Evolutionary conservation across 176 grass and related monocot genomes (phyloP).

Genomic region (Saccharum spontaneum): DNA sequence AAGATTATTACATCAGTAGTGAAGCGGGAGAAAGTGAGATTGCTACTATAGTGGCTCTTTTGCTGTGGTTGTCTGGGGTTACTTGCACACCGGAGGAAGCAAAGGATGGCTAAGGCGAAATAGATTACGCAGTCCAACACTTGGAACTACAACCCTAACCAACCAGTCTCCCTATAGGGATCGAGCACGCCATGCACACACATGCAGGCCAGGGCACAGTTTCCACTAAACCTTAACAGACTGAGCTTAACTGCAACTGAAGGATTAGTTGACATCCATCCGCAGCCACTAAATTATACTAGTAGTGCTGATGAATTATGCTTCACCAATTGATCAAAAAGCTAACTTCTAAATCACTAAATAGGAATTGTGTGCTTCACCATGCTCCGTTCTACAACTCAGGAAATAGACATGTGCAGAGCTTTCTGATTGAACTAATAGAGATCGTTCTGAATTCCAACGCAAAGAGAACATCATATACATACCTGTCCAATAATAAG

Average conservation of each 20-base stretch:
- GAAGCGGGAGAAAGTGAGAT: background rate
- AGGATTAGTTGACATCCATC: slow-evolving; percentile 59
- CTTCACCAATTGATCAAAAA: background rate
- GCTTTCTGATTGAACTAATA: background rate
- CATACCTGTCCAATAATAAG: background rate
- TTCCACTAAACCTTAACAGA: slow-evolving; percentile 42
- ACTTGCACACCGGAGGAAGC: slow-evolving; percentile 23
- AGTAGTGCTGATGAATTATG: background rate
- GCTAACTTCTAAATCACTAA: background rate
- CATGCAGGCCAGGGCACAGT: slow-evolving; percentile 47
- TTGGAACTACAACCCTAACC: slow-evolving; percentile 36
- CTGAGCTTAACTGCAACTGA: slow-evolving; percentile 43
- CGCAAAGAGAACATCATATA: background rate
- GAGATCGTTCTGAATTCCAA: background rate
- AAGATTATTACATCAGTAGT: background rate
- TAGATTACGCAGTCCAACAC: slow-evolving; percentile 38
- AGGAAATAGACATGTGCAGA: background rate
- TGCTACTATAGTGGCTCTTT: background rate
- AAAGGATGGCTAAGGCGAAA: slow-evolving; percentile 1
- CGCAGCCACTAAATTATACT: slow-evolving; percentile 21
- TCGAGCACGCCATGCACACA: slow-evolving; percentile 29
- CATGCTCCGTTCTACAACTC: background rate
- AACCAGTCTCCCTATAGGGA: slow-evolving; percentile 46
- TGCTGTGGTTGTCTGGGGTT: background rate
- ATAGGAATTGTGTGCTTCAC: no score